Conservation (phyloP, 1,284 basidiomycete species). For the Phylloporus sp. region DNA sequence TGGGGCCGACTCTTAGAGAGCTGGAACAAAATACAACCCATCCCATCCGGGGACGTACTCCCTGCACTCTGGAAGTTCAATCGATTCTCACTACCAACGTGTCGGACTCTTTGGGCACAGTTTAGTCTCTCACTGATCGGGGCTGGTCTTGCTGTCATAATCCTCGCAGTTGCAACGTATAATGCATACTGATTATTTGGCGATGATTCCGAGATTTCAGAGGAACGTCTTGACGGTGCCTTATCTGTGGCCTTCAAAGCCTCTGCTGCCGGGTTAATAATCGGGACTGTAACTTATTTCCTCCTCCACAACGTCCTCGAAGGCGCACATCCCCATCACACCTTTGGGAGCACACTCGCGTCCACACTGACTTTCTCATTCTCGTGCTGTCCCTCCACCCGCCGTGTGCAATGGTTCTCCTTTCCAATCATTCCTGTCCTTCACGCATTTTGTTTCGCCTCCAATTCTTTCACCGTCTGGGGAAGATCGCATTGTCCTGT, state of each 20-base stretch:
- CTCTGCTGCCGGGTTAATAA: slow-evolving; percentile 49
- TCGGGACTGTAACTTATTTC: slow-evolving; percentile 50
- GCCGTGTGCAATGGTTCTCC: slow-evolving; percentile 34
- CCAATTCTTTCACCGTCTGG: slow-evolving; percentile 96
- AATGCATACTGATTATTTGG: slow-evolving; percentile 55
- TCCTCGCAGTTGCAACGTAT: slow-evolving; percentile 55
- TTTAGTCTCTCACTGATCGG: slow-evolving; percentile 86
- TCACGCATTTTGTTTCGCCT: slow-evolving; percentile 79
- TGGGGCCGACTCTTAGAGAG: slow-evolving; percentile 61
- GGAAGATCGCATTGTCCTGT: slow-evolving; percentile 87
- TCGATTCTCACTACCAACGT: slow-evolving; percentile 70
- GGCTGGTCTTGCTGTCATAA: slow-evolving; percentile 67
- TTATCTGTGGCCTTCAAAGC: slow-evolving; percentile 47
- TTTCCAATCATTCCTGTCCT: slow-evolving; percentile 64
- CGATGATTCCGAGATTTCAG: slow-evolving; percentile 17
- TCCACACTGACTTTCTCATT: slow-evolving; percentile 28
- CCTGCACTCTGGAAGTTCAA: slow-evolving; percentile 62
- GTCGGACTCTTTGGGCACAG: slow-evolving; percentile 92
- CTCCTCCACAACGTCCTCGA: slow-evolving; percentile 45
- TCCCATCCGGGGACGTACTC: slow-evolving; percentile 43
- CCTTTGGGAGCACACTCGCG: slow-evolving; percentile 48
- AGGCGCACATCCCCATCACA: slow-evolving; percentile 50
- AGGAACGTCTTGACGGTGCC: slow-evolving; percentile 46
- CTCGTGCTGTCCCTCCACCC: slow-evolving; percentile 22
- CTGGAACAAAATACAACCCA: slow-evolving; percentile 50